Evolutionary conservation across 495 filamentous ascomycete species (phyloP), one percentile per base, ranked within the genome.

Genomic region (Staphylotrichum tortipilum): DNA sequence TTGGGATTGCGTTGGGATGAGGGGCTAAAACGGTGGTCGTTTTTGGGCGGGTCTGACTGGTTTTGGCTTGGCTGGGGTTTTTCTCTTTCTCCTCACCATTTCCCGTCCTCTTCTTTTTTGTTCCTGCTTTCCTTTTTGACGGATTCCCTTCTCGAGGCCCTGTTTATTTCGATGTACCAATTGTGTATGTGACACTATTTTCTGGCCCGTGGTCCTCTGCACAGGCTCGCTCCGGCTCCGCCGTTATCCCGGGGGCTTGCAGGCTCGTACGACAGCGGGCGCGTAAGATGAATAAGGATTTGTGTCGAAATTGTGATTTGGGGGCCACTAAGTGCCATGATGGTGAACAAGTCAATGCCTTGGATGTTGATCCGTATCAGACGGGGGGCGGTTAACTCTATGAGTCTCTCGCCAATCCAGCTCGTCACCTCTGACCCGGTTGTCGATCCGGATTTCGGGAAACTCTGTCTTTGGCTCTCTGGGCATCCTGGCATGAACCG

Each of bases 1-100:
- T 47, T 63, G 56, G 54, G 58, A 61, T 56, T n/a, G 57, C 54
- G 56, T 65, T 60, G 64, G n/a, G 62, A 60, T 39, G 41, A 31
- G 49, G n/a, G 14, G 37, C 55, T 53, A 56, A 59, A 68, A 60
- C 52, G 44, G 56, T 52, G 53, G 52, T 42, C 42, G 44, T 51
- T 42, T 28, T 56, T 48, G 45, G 45, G 45, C 24, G 45, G 45
- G 34, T 48, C 34, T 48, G 34, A 39, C 35, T 48, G 34, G 34
- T 7, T 39, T 48, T 48, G 45, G 34, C 43, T 60, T 62, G 59
- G 55, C 35, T 60, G 58, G 57, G 42, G 55, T 54, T 62, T 62
- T 58, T 45, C 50, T 66, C 59, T 58, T 60, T 54, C n/a, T n/a
- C n/a, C n/a, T n/a, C n/a, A n/a, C n/a, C n/a, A n/a, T 61, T 31